Evolutionary conservation across 768 basidiomycete genomes (phyloP).

Genomic region (Trametes villosa): DNA sequence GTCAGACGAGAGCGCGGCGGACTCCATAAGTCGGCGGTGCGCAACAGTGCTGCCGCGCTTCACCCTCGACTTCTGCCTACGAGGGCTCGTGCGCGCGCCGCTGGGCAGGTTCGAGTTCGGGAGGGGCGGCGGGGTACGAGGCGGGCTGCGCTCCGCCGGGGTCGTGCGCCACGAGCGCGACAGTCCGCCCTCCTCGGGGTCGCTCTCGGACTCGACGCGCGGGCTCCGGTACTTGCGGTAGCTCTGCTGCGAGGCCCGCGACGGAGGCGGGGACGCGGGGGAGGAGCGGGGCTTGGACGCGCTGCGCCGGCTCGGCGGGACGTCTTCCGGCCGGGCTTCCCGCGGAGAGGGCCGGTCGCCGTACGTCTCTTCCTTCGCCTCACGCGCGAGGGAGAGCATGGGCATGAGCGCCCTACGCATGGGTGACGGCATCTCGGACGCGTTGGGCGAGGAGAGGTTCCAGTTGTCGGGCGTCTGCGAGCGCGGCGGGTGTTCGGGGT

Average conservation of each 20-base stretch:
- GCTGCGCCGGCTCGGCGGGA: constrained; percentile 14
- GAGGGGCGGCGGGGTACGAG: constrained; percentile 3
- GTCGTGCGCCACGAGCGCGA: constrained; percentile 10
- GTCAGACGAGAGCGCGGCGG: constrained; percentile 18
- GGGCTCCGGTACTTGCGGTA: constrained; percentile 21
- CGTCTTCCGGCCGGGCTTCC: constrained; percentile 8
- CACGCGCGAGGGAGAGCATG: constrained; percentile 20
- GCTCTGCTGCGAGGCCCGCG: constrained; percentile 7
- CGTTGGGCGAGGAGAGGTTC: constrained; percentile 21
- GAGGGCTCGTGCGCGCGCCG: constrained; percentile 7
- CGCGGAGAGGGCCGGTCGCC: not conserved
- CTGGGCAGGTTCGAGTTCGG: not conserved
- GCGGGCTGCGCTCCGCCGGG: constrained; percentile 4
- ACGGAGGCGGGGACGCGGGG: constrained; percentile 8
- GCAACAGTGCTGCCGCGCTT: constrained; percentile 19
- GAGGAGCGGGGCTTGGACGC: constrained; percentile 17
- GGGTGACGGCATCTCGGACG: constrained; percentile 23
- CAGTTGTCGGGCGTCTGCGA: constrained; percentile 19
- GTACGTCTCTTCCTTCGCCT: constrained; percentile 16
- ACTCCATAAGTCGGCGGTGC: constrained; percentile 19
- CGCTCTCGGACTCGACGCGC: constrained; percentile 23
- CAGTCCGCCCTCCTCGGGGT: constrained; percentile 5
- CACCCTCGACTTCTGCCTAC: constrained; percentile 8
- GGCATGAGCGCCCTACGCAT: constrained; percentile 16
- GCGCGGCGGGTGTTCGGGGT: constrained; percentile 16